Conservation (phyloP, 2,329 filamentous ascomycete genomes). For the Aureobasidium sp. region DNA sequence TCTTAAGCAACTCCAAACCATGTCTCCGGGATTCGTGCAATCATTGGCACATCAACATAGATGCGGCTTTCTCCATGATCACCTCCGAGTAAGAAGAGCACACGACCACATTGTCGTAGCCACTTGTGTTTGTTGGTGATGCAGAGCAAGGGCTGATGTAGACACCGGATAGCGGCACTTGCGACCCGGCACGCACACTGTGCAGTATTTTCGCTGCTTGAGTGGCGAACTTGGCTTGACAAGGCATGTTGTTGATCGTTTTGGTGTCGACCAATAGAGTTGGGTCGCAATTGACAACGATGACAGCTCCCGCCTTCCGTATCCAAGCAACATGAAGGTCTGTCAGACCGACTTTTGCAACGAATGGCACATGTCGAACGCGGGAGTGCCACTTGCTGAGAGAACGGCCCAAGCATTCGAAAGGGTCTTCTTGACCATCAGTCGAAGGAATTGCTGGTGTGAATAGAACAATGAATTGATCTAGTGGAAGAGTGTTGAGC, state of each 20-base stretch:
- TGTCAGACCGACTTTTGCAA: slow-evolving; percentile 56
- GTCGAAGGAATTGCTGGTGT: slow-evolving; percentile 32
- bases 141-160: background rate
- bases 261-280: slow-evolving; percentile 29
- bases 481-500: slow-evolving; percentile 25
- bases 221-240: slow-evolving; percentile 22
- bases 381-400: slow-evolving; percentile 53
- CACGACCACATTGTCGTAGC: slow-evolving; percentile 7
- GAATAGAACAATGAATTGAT: slow-evolving; percentile 38
- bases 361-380: slow-evolving; percentile 67
- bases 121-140: background rate
- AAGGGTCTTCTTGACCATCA: slow-evolving; percentile 51
- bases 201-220: slow-evolving; percentile 8
- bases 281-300: slow-evolving; percentile 51
- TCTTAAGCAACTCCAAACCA: background rate
- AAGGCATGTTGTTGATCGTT: slow-evolving; percentile 16
- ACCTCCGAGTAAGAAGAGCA: slow-evolving; percentile 7
- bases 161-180: background rate
- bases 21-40: background rate
- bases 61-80: slow-evolving; percentile 2
- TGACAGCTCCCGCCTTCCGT: slow-evolving; percentile 49
- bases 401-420: slow-evolving; percentile 61
- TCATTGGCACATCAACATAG: slow-evolving; percentile 6
- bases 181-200: background rate
- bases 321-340: slow-evolving; percentile 57